A percentile compares a stretch with the other conserved stretches of the same genome.
Conservation (phyloP, 805 yeast genomes). For the Priceomyces castillae region DNA sequence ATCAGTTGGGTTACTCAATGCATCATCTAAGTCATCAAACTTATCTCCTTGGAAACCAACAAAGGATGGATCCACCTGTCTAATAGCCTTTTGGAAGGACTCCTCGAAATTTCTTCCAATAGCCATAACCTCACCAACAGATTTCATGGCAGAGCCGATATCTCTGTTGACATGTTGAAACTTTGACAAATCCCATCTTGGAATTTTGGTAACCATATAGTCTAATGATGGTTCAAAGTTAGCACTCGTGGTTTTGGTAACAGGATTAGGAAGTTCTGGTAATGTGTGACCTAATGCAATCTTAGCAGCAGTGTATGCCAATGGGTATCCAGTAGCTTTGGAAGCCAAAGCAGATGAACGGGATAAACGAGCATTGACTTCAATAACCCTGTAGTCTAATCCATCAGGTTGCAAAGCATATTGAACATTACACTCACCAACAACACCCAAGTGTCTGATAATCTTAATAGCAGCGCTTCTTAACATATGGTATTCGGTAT, state of each 20-base stretch:
- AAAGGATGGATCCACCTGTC: slow-evolving; percentile 91
- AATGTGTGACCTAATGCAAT: slow-evolving; percentile 92
- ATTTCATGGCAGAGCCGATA: slow-evolving; percentile 95
- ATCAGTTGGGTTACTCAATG: slow-evolving; percentile 84
- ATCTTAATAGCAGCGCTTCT: slow-evolving; percentile 97
- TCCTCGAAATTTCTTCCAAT: slow-evolving; percentile 98
- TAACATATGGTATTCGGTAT: slow-evolving; percentile 96
- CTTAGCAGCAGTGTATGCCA: slow-evolving; percentile 98
- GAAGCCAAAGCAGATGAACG: slow-evolving; percentile 98
- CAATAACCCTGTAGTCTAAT: slow-evolving; percentile 92
- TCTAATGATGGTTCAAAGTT: slow-evolving; percentile 96
- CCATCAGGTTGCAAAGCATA: slow-evolving; percentile 96
- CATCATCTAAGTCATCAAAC: slow-evolving; percentile 73
- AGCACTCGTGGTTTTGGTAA: slow-evolving; percentile 93
- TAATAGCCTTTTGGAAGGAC: slow-evolving; percentile 94
- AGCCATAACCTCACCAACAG: slow-evolving; percentile 99
- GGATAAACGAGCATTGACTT: slow-evolving; percentile 94
- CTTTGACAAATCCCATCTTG: slow-evolving; percentile 96
- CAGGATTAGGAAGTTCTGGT: slow-evolving; percentile 94
- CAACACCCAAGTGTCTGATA: slow-evolving; percentile 96
- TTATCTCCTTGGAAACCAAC: slow-evolving; percentile 88
- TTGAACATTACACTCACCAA: slow-evolving; percentile 98
- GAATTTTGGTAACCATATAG: slow-evolving; percentile 94
- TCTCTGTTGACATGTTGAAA: slow-evolving; percentile 93
- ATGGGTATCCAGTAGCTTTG: slow-evolving; percentile 97